Conservation (phyloP, 2,329 filamentous ascomycete genomes). For the Macrophomina pseudophaseolina region DNA sequence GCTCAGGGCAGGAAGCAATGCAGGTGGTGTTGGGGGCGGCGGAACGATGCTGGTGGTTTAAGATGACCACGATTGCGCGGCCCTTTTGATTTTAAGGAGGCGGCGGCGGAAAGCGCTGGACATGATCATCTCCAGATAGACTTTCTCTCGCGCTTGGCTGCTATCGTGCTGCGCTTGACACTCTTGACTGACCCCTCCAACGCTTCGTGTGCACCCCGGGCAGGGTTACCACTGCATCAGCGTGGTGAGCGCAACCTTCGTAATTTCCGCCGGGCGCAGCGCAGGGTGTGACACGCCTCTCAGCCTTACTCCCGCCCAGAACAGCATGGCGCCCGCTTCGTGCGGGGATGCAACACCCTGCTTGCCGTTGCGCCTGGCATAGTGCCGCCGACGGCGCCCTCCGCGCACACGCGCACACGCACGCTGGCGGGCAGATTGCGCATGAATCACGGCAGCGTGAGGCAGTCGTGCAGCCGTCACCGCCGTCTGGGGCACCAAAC, state of each 20-base stretch:
- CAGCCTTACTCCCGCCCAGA: constrained; percentile 1
- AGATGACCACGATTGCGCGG: not conserved
- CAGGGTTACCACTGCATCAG: not conserved
- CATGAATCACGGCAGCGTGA: too few relatives aligned
- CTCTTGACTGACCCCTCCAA: constrained; percentile 9
- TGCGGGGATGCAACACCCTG: constrained; percentile 3
- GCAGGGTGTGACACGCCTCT: not conserved
- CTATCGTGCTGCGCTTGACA: not conserved
- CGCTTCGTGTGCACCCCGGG: constrained; percentile 3
- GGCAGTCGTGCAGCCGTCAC: too few relatives aligned
- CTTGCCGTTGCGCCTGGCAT: not conserved
- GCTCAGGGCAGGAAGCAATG: not conserved
- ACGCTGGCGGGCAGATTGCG: too few relatives aligned
- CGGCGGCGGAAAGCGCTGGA: not conserved
- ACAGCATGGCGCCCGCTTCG: not conserved
- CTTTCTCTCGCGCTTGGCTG: constrained; percentile 2
- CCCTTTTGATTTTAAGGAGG: constrained; percentile 10
- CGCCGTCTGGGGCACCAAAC: too few relatives aligned
- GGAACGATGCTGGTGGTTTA: not conserved
- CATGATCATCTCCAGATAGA: not conserved
- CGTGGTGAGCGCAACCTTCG: not conserved
- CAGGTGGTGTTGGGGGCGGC: not conserved
- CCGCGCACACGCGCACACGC: too few relatives aligned
- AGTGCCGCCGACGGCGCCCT: too few relatives aligned
- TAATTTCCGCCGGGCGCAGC: not conserved